Conservation (phyloP, 441 rosid genomes). For the Viola pubescens region DNA sequence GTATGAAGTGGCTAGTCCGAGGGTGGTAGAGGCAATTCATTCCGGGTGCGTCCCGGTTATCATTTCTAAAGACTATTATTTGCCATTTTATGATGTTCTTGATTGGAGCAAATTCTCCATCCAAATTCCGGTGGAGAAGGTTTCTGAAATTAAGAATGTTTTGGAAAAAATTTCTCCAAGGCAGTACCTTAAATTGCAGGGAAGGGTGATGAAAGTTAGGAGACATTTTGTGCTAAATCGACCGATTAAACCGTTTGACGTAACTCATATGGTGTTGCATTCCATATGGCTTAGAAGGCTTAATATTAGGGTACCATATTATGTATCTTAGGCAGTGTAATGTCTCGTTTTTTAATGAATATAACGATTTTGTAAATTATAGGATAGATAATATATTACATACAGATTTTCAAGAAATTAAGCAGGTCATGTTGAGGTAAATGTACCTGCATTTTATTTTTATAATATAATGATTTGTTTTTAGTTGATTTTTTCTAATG, state of each 20-base stretch:
- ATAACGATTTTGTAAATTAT: no score
- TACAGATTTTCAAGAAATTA: no score
- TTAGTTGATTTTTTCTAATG: no score
- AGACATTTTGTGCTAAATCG: slow-evolving; percentile 40
- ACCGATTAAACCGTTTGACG: slow-evolving; percentile 37
- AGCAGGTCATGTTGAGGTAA: no score
- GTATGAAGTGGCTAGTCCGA: slow-evolving; percentile 20
- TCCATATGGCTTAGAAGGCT: slow-evolving; percentile 53
- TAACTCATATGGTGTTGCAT: slow-evolving; percentile 41
- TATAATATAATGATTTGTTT: no score
- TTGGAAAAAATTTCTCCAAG: slow-evolving; percentile 17
- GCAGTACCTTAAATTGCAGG: slow-evolving; percentile 28
- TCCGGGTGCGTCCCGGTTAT: slow-evolving; percentile 41
- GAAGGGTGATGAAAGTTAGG: slow-evolving; percentile 25
- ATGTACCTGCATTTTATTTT: no score
- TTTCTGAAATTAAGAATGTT: slow-evolving; percentile 31
- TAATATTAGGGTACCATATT: slow-evolving; percentile 14
- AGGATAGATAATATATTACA: no score
- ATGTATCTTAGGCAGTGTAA: background rate
- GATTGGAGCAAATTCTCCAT: slow-evolving; percentile 39
- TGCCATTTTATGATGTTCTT: slow-evolving; percentile 43
- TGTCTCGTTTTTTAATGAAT: no score
- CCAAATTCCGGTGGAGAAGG: slow-evolving; percentile 28
- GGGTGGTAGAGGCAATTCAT: slow-evolving; percentile 30
- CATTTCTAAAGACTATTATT: slow-evolving; percentile 32